Percentiles rank a stretch among this genome's conserved stretches.
These are phyloP conservation scores for Rubia yunnanensis DNA, from an alignment of 257 asterid species.

Conservation along the genomic window DNA sequence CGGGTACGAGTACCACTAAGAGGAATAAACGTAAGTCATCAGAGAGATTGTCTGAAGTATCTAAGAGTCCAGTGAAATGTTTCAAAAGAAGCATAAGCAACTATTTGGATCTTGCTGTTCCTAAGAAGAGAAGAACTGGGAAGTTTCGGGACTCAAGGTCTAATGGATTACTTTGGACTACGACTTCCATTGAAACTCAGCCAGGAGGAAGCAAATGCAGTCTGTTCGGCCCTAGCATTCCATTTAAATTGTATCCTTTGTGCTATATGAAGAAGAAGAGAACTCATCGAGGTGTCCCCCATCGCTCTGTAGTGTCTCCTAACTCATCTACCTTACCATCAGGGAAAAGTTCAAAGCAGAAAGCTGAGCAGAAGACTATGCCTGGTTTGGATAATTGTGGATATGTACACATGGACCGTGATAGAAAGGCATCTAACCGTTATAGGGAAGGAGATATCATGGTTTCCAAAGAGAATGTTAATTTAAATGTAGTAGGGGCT, in stretches of 20 bases:
- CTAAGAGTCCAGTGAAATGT: conserved; percentile 3
- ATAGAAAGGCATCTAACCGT: conserved; percentile 21
- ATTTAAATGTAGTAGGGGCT: conserved; percentile 17
- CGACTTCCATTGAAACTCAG: conserved; percentile 13
- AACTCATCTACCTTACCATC: conserved; percentile 21
- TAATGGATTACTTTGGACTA: conserved; percentile 20
- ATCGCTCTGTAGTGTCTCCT: conserved; percentile 21
- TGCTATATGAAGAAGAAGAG: conserved; percentile 47
- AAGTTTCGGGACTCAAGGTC: conserved; percentile 18
- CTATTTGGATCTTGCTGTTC: conserved; percentile 16
- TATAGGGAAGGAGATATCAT: conserved; percentile 18
- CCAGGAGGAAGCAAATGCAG: conserved; percentile 13
- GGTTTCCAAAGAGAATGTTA: conserved; percentile 14
- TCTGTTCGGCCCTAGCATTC: conserved; percentile 15
- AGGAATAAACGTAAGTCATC: conserved; percentile 10
- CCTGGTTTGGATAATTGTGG: conserved; percentile 17
- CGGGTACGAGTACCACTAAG: conserved; percentile 11
- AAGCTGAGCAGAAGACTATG: conserved; percentile 13
- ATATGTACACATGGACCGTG: conserved; percentile 11
- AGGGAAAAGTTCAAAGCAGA: conserved; percentile 15
- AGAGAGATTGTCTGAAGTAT: conserved; percentile 4
- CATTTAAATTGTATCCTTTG: conserved; percentile 31
- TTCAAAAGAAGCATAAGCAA: conserved; percentile 18
- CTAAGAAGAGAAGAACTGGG: conserved; percentile 23
- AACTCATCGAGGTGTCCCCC: conserved; percentile 21